Evolutionary conservation across 768 basidiomycete genomes (phyloP).

Genomic region (Suillus tomentosus): DNA sequence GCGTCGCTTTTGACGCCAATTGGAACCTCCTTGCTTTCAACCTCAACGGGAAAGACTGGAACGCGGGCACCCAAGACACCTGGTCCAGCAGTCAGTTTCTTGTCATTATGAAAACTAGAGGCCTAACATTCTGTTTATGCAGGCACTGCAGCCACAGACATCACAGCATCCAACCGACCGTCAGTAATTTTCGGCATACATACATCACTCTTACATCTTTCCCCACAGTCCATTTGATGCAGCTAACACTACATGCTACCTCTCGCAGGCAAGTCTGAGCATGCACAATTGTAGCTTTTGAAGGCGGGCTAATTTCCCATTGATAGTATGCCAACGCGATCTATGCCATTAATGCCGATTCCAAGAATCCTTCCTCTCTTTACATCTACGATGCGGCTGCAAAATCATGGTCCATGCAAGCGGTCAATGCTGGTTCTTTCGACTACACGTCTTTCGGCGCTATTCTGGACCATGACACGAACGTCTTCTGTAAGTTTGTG

Average conservation of each 20-base stretch:
- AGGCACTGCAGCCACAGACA: slow-evolving; percentile 53
- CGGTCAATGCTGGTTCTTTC: slow-evolving; percentile 52
- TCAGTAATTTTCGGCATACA: slow-evolving; percentile 31
- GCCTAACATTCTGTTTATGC: slow-evolving; percentile 11
- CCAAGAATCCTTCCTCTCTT: slow-evolving; percentile 63
- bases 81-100: slow-evolving; percentile 58
- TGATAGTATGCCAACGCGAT: slow-evolving; percentile 79
- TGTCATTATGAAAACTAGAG: background rate
- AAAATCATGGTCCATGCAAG: slow-evolving; percentile 80
- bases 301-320: slow-evolving; percentile 12
- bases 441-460: slow-evolving; percentile 66
- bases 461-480: slow-evolving; percentile 93
- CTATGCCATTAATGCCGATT: slow-evolving; percentile 81
- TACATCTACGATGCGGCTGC: slow-evolving; percentile 80
- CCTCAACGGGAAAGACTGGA: slow-evolving; percentile 82
- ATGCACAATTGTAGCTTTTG: background rate
- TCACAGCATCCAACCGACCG: slow-evolving; percentile 79
- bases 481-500: slow-evolving; percentile 70
- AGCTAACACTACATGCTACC: slow-evolving; percentile 66
- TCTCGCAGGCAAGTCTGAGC: slow-evolving; percentile 54
- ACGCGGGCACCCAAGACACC: slow-evolving; percentile 66
- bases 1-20: slow-evolving; percentile 74
- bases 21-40: slow-evolving; percentile 91
- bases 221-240: slow-evolving; percentile 63
- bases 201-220: slow-evolving; percentile 10